Evolutionary conservation across 2,329 filamentous ascomycete species (phyloP).

Genomic region (Venturia pyrina): DNA sequence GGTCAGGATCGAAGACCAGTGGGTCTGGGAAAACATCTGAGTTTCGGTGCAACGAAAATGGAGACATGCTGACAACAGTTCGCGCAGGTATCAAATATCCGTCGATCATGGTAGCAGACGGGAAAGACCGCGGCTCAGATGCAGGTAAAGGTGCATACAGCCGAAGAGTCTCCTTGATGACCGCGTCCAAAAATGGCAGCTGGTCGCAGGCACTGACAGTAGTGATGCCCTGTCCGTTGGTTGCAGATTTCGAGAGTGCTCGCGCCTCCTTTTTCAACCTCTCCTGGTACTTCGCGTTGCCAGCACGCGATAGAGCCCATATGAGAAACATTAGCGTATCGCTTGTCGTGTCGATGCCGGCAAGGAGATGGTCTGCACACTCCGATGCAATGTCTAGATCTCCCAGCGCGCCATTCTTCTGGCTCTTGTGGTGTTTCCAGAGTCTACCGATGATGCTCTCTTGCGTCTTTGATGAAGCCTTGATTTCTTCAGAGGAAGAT

Average conservation of each 20-base stretch:
- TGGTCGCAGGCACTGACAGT: constrained; percentile 28
- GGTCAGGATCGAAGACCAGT: constrained; percentile 23
- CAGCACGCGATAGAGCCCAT: constrained; percentile 34
- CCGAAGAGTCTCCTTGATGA: constrained; percentile 42
- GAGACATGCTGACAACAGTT: constrained; percentile 30
- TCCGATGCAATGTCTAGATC: constrained; percentile 43
- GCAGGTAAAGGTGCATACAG: constrained; percentile 43
- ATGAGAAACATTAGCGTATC: constrained; percentile 26
- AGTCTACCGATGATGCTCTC: constrained; percentile 30
- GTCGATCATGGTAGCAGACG: constrained; percentile 27
- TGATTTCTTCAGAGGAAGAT: constrained; percentile 17
- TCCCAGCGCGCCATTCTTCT: constrained; percentile 22
- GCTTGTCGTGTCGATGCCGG: constrained; percentile 26
- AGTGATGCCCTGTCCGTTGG: constrained; percentile 24
- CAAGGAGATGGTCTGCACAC: constrained; percentile 41
- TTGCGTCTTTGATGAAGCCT: constrained; percentile 15
- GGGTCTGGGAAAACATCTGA: constrained; percentile 21
- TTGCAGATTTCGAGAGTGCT: constrained; percentile 17
- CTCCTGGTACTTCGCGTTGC: constrained; percentile 34
- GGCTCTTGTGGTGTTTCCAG: constrained; percentile 24
- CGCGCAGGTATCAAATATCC: constrained; percentile 25
- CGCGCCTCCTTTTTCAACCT: constrained; percentile 35
- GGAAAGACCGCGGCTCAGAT: constrained; percentile 37
- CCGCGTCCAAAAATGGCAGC: constrained; percentile 36
- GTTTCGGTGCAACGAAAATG: constrained; percentile 30